These are phyloP conservation scores for Knufia fluminis DNA, from an alignment of 2,329 filamentous ascomycete species.

Conservation along the genomic window DNA sequence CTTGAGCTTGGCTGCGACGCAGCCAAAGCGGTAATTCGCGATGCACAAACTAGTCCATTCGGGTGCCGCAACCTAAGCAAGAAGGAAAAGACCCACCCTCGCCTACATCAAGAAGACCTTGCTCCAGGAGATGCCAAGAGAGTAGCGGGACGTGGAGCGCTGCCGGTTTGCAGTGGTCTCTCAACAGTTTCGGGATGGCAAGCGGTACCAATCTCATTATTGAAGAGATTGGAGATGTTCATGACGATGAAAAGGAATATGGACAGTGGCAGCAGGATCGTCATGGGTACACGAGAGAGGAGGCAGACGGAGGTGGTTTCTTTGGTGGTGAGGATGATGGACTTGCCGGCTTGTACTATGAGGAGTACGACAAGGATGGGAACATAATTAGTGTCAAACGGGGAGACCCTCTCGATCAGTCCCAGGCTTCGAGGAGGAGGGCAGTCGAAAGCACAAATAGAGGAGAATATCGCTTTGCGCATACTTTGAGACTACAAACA, in stretches of 20 bases:
- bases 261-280: slow-evolving; percentile 32
- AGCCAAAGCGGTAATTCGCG: slow-evolving; percentile 14
- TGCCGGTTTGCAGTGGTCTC: slow-evolving; percentile 39
- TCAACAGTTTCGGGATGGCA: slow-evolving; percentile 39
- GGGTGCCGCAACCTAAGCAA: not conserved
- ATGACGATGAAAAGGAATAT: slow-evolving; percentile 37
- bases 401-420: not conserved
- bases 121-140: slow-evolving; percentile 31
- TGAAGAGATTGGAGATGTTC: slow-evolving; percentile 37
- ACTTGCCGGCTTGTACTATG: not conserved
- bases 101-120: slow-evolving; percentile 16
- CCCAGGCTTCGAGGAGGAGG: not conserved
- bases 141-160: slow-evolving; percentile 33
- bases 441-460: too few relatives aligned
- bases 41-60: slow-evolving; percentile 14
- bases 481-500: too few relatives aligned
- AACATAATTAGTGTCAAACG: not conserved
- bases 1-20: slow-evolving; percentile 33
- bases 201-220: slow-evolving; percentile 37
- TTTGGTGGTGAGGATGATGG: not conserved
- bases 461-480: too few relatives aligned
- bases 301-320: not conserved
- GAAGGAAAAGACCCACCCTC: slow-evolving; percentile 16
- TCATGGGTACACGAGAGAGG: not conserved
- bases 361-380: not conserved